Evolutionary conservation across 2,329 filamentous ascomycete genomes (phyloP).

Genomic region (Ophiosphaerella korrae): DNA sequence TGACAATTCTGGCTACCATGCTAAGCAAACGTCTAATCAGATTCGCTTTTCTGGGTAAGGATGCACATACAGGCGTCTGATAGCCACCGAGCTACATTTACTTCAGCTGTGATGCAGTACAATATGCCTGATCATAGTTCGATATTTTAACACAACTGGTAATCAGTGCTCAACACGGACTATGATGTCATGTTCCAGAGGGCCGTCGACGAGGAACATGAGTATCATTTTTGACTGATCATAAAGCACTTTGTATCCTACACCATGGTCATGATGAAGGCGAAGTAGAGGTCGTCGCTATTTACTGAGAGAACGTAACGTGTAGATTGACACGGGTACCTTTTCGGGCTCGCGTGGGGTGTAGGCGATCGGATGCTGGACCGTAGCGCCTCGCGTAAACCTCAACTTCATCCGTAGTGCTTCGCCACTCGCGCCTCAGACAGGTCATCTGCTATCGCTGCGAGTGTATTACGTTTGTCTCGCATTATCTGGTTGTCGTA

Average conservation of each 20-base stretch:
- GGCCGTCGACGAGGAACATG: conserved; percentile 62
- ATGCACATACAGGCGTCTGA: conserved; percentile 60
- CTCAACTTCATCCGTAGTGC: conserved; percentile 48
- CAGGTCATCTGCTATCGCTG: conserved; percentile 46
- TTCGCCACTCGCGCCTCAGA: conserved; percentile 50
- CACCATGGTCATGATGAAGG: conserved; percentile 63
- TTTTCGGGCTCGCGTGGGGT: conserved; percentile 45
- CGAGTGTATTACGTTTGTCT: conserved; percentile 46
- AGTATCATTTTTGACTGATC: conserved; percentile 70
- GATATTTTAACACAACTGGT: too few relatives aligned
- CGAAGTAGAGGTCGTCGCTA: conserved; percentile 69
- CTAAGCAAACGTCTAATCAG: conserved; percentile 61
- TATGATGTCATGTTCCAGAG: conserved; percentile 52
- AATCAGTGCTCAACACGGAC: too few relatives aligned
- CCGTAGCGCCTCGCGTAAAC: conserved; percentile 45
- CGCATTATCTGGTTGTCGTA: conserved; percentile 51
- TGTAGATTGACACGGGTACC: conserved; percentile 71
- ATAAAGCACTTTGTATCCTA: conserved; percentile 66
- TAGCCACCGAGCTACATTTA: conserved; percentile 32
- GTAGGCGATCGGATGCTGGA: conserved; percentile 56
- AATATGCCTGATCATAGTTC: too few relatives aligned
- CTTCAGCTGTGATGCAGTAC: too few relatives aligned
- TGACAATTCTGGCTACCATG: conserved; percentile 67
- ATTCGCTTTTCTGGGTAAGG: conserved; percentile 61
- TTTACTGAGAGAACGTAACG: conserved; percentile 67